phyloP scores from a whole-genome alignment of 352 stramenopile species.

The Albugo laibachii region DNA sequence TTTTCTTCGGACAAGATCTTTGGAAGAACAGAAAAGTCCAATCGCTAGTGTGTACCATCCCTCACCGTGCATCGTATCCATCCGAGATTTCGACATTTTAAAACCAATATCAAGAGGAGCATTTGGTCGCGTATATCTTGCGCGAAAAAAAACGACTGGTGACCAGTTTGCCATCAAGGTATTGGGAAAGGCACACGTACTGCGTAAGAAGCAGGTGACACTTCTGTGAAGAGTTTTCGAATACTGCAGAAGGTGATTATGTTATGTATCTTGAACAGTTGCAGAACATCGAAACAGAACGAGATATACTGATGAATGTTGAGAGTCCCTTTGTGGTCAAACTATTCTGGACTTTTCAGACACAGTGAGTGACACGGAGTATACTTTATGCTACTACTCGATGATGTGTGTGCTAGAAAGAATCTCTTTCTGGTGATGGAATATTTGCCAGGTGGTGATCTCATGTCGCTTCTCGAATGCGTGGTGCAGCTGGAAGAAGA shows the following conservation, averaged over 20 bases:
- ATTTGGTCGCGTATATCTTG: conserved; percentile 79
- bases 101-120: conserved; percentile 81
- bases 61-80: not conserved
- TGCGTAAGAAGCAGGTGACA: conserved; percentile 75
- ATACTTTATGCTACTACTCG: not conserved
- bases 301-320: conserved; percentile 72
- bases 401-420: conserved; percentile 11
- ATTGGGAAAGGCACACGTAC: conserved; percentile 70
- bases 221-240: not conserved
- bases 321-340: conserved; percentile 83
- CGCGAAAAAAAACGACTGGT: conserved; percentile 68
- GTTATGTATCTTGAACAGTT: conserved; percentile 17
- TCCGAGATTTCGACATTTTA: conserved; percentile 70
- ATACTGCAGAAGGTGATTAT: not conserved
- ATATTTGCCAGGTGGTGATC: conserved; percentile 77
- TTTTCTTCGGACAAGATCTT: conserved; percentile 61
- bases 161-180: conserved; percentile 85
- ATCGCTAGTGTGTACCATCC: not conserved
- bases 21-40: conserved; percentile 14
- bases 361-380: conserved; percentile 24
- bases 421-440: conserved; percentile 85
- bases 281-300: conserved; percentile 72
- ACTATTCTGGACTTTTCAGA: conserved; percentile 83
- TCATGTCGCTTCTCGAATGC: conserved; percentile 78
- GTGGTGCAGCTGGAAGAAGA: conserved; percentile 78